These are phyloP conservation scores for Elsinoe arachidis DNA, from an alignment of 2,329 filamentous ascomycete species.

Conservation along the genomic window DNA sequence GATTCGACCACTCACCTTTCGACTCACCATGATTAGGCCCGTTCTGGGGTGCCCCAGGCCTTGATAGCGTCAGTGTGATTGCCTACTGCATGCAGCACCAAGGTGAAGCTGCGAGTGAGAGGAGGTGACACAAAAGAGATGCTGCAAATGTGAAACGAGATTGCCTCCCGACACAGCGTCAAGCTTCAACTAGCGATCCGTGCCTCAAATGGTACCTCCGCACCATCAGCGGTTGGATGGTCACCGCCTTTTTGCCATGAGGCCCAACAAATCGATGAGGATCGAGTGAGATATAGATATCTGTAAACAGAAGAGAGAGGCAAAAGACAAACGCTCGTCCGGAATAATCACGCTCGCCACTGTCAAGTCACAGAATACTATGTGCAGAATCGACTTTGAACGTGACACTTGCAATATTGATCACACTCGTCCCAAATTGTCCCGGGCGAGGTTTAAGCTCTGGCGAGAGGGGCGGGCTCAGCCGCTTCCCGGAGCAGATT, in stretches of 20 bases:
- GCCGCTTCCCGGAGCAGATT: not conserved
- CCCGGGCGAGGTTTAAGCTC: not conserved
- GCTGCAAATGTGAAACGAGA: not conserved
- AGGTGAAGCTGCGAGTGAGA: not conserved
- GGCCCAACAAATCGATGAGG: not conserved
- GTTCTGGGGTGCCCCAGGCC: conserved; percentile 1
- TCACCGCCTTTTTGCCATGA: conserved; percentile 11
- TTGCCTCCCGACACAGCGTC: not conserved
- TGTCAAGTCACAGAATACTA: not conserved
- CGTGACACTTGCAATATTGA: not conserved
- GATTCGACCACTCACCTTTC: not conserved
- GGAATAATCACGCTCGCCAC: not conserved
- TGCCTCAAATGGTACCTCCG: not conserved
- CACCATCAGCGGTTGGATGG: not conserved
- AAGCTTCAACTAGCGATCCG: conserved; percentile 10
- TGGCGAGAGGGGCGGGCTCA: not conserved
- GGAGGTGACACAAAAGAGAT: not conserved
- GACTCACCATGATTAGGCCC: not conserved
- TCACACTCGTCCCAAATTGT: not conserved
- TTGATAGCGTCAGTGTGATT: conserved; percentile 10
- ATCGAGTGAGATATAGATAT: not conserved
- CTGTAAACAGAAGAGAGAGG: not conserved
- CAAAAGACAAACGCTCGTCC: not conserved
- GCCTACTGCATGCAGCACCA: not conserved
- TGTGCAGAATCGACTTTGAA: not conserved